Evolutionary conservation across 2,329 filamentous ascomycete species (phyloP).

Genomic region (Grosmannia clavigera): DNA sequence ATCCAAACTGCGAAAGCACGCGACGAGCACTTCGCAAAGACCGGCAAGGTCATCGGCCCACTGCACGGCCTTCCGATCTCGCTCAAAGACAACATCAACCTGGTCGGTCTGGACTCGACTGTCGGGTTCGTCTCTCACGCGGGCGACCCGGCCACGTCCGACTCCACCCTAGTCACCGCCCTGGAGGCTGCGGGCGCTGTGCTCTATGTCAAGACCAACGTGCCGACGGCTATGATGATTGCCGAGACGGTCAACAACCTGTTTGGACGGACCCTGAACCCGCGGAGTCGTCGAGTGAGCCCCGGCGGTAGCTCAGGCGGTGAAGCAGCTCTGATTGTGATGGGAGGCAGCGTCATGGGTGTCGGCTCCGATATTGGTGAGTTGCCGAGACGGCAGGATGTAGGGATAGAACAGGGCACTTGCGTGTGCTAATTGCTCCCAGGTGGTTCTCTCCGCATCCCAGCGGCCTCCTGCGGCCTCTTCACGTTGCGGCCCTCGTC

Average conservation of each 20-base stretch:
- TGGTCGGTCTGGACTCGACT: conserved; percentile 45
- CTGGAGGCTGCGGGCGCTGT: conserved; percentile 37
- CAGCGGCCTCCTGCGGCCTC: conserved; percentile 44
- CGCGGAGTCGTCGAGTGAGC: conserved; percentile 44
- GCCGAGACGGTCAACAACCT: conserved; percentile 54
- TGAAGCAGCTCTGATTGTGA: conserved; percentile 49
- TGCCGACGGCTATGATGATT: conserved; percentile 55
- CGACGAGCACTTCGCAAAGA: conserved; percentile 36
- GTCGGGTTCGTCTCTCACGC: conserved; percentile 53
- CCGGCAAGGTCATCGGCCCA: conserved; percentile 40
- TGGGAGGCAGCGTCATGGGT: conserved; percentile 46
- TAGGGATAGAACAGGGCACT: not conserved
- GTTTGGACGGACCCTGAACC: conserved; percentile 51
- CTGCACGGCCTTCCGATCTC: conserved; percentile 54
- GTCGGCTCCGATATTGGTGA: conserved; percentile 49
- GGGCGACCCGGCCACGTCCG: conserved; percentile 36
- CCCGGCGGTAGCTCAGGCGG: conserved; percentile 56
- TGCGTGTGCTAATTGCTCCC: not conserved
- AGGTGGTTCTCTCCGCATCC: conserved; percentile 41
- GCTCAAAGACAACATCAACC: conserved; percentile 60
- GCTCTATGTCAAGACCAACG: conserved; percentile 44
- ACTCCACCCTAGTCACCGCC: conserved; percentile 28
- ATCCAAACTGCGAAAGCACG: conserved; percentile 32
- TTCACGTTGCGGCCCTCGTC: conserved; percentile 44
- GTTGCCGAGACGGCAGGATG: not conserved